phyloP scores from a whole-genome alignment of 2,329 filamentous ascomycete species.

The Dothideomycetes sp. region DNA sequence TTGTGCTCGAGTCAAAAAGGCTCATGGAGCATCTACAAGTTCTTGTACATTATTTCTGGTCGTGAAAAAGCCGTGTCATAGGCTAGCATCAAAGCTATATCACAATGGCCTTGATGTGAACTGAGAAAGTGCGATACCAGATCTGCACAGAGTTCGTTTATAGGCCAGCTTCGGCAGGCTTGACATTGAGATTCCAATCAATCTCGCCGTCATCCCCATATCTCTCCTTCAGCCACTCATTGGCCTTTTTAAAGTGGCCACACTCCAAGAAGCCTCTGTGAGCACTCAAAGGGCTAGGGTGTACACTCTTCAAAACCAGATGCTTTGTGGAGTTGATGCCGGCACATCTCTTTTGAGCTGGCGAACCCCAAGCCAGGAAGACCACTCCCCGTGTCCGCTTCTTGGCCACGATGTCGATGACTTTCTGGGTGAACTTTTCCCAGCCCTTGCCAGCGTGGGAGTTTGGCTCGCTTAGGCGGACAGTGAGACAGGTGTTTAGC shows the following conservation, averaged over 20 bases:
- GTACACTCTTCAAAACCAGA: conserved; percentile 73
- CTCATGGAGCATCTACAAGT: no score
- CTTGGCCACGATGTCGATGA: conserved; percentile 77
- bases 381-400: conserved; percentile 73
- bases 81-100: no score
- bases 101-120: no score
- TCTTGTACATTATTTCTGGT: no score
- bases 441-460: conserved; percentile 79
- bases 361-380: conserved; percentile 86
- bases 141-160: no score
- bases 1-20: no score
- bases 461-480: conserved; percentile 79
- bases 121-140: no score
- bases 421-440: conserved; percentile 85
- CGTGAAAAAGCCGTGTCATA: no score
- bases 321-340: conserved; percentile 65
- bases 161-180: conserved; percentile 30
- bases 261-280: conserved; percentile 62
- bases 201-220: conserved; percentile 76
- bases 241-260: conserved; percentile 69
- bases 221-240: conserved; percentile 68
- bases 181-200: conserved; percentile 63
- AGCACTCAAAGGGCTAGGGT: conserved; percentile 89
- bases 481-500: conserved; percentile 90
- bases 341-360: conserved; percentile 67